Percentiles rank a stretch among this genome's conserved stretches.
Evolutionary conservation across 2,329 filamentous ascomycete genomes (phyloP).

Genomic region (Fusarium zealandicum): DNA sequence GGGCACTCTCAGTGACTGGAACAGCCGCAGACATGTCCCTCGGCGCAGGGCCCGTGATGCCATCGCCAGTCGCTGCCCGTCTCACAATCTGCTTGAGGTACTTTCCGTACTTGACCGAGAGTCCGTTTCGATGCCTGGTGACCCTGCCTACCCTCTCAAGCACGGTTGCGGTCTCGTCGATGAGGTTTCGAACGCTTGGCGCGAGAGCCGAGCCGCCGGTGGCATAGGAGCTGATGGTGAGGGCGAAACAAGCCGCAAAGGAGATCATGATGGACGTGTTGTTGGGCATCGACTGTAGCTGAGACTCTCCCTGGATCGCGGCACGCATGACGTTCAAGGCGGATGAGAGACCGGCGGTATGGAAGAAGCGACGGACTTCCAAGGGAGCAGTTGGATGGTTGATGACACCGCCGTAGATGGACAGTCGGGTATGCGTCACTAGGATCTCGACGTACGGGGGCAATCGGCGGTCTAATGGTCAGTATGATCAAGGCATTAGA

Average conservation of each 20-base stretch:
- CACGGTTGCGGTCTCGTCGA: slow-evolving; percentile 73
- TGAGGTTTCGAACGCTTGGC: slow-evolving; percentile 68
- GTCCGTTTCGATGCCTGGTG: slow-evolving; percentile 70
- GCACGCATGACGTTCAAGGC: slow-evolving; percentile 78
- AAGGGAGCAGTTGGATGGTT: slow-evolving; percentile 75
- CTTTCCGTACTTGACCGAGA: slow-evolving; percentile 61
- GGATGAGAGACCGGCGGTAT: slow-evolving; percentile 73
- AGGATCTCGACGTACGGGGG: slow-evolving; percentile 79
- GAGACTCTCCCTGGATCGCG: slow-evolving; percentile 73
- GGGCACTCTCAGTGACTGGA: slow-evolving; percentile 23
- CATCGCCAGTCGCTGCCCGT: slow-evolving; percentile 43
- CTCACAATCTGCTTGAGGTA: slow-evolving; percentile 55
- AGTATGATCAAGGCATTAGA: not conserved
- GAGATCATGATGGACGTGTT: slow-evolving; percentile 83
- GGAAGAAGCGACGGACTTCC: slow-evolving; percentile 76
- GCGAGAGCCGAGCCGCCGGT: slow-evolving; percentile 65
- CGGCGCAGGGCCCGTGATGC: slow-evolving; percentile 18
- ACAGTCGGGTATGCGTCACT: slow-evolving; percentile 74
- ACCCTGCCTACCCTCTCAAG: slow-evolving; percentile 72
- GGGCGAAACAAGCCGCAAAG: slow-evolving; percentile 73
- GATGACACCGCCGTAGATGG: slow-evolving; percentile 77
- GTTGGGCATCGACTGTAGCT: slow-evolving; percentile 78
- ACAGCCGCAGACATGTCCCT: slow-evolving; percentile 22
- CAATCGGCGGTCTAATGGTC: slow-evolving; percentile 56
- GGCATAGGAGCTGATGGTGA: slow-evolving; percentile 68